These are phyloP conservation scores for Tylopilus sp. DNA, from an alignment of 768 basidiomycete genomes.

Conservation along the genomic window DNA sequence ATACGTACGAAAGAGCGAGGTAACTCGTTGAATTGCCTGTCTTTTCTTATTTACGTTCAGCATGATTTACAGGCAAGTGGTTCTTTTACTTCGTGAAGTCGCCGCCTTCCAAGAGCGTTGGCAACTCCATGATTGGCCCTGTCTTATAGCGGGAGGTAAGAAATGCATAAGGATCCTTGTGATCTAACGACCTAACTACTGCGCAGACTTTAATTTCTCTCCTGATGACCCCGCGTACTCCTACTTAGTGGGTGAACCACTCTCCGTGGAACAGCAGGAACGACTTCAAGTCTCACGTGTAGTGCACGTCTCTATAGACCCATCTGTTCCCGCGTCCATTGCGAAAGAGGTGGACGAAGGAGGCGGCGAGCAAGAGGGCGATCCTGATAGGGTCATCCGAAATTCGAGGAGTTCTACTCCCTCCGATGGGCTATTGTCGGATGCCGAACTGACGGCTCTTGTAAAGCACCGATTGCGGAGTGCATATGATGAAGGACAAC, in stretches of 20 bases:
- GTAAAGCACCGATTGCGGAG: constrained; percentile 47
- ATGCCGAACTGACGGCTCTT: constrained; percentile 51
- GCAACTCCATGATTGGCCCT: constrained; percentile 60
- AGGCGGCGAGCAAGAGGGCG: constrained; percentile 38
- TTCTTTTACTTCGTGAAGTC: constrained; percentile 68
- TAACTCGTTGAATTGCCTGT: constrained; percentile 29
- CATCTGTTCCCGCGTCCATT: constrained; percentile 38
- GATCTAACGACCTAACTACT: constrained; percentile 1
- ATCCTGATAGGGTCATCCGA: constrained; percentile 71
- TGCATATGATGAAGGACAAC: constrained; percentile 60
- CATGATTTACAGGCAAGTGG: constrained; percentile 57
- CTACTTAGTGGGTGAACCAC: constrained; percentile 58
- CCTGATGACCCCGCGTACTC: constrained; percentile 84
- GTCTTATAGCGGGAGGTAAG: constrained; percentile 79
- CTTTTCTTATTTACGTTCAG: neutral
- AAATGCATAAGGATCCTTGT: neutral
- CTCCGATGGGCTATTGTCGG: constrained; percentile 67
- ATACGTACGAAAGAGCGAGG: constrained; percentile 84
- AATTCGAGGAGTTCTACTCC: constrained; percentile 60
- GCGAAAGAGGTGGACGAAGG: constrained; percentile 31
- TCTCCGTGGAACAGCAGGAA: constrained; percentile 54
- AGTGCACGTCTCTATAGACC: constrained; percentile 68
- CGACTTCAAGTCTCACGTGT: constrained; percentile 61
- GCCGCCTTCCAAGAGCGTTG: constrained; percentile 49
- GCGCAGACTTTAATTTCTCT: constrained; percentile 83